Evolutionary conservation across 2,329 filamentous ascomycete genomes (phyloP).

Genomic region (Fusarium liriodendri): DNA sequence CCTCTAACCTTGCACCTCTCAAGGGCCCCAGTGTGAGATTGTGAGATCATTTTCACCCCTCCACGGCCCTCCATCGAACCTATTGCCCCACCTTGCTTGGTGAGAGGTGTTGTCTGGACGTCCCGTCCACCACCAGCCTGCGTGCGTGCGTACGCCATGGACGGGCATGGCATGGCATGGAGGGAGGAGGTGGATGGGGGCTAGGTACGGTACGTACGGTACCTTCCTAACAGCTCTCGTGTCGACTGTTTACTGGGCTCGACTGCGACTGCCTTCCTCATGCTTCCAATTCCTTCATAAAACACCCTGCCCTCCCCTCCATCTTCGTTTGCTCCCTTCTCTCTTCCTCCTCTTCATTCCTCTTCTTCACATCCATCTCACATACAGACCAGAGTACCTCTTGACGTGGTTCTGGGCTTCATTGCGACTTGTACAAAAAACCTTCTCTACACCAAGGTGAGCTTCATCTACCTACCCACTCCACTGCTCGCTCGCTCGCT

Average conservation of each 20-base stretch:
- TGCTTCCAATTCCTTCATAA: constrained; percentile 36
- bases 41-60: constrained; percentile 38
- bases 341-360: constrained; percentile 26
- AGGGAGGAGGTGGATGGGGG: constrained; percentile 10
- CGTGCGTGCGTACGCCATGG: not conserved
- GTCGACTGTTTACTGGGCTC: constrained; percentile 36
- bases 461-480: constrained; percentile 23
- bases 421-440: constrained; percentile 24
- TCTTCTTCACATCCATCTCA: constrained; percentile 14
- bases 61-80: constrained; percentile 16
- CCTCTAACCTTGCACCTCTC: constrained; percentile 6
- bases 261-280: constrained; percentile 25
- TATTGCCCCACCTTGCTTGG: constrained; percentile 39
- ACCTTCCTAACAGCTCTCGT: constrained; percentile 30
- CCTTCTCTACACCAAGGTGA: constrained; percentile 36
- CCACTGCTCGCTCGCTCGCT: constrained; percentile 15
- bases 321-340: constrained; percentile 5
- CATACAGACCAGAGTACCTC: constrained; percentile 26
- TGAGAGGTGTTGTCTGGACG: constrained; percentile 19
- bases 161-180: not conserved
- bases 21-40: constrained; percentile 18
- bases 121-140: constrained; percentile 1
- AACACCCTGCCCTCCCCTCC: constrained; percentile 29
- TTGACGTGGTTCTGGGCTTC: constrained; percentile 26
- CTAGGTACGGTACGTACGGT: constrained; percentile 12